phyloP scores from a whole-genome alignment of 192 early-diverging fungal genomes.

The Funneliformis mosseae region DNA sequence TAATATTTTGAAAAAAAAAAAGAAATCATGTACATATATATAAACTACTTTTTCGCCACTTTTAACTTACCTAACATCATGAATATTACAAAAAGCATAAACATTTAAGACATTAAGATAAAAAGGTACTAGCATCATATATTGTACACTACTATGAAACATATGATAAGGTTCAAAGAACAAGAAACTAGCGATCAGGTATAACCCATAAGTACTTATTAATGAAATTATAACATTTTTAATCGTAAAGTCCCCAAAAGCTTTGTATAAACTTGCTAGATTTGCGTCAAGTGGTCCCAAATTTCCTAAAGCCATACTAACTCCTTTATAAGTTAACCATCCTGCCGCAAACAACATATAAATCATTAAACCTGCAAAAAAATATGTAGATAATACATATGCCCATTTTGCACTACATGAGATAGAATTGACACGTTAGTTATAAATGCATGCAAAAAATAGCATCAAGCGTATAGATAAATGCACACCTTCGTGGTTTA shows the following conservation, averaged over 20 bases:
- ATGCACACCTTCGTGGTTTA: conserved; percentile 78
- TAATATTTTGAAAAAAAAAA: neutral
- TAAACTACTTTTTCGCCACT: too few species aligned
- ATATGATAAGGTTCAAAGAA: conserved; percentile 81
- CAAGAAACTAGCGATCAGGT: conserved; percentile 67
- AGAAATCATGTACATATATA: neutral
- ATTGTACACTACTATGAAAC: conserved; percentile 73
- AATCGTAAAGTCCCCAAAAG: conserved; percentile 58
- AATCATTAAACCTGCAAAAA: conserved; percentile 53
- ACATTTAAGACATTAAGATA: conserved; percentile 73
- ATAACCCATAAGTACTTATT: conserved; percentile 74
- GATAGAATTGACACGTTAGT: conserved; percentile 31
- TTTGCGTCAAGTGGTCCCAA: conserved; percentile 14
- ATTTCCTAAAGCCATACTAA: conserved; percentile 25
- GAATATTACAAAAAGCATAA: conserved; percentile 63
- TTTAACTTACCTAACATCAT: conserved; percentile 54
- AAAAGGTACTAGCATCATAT: conserved; percentile 73
- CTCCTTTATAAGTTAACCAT: conserved; percentile 51
- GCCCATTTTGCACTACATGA: conserved; percentile 53
- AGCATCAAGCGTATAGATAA: neutral
- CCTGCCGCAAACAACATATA: conserved; percentile 59
- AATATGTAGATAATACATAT: conserved; percentile 49
- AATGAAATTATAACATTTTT: conserved; percentile 64
- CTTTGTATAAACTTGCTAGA: neutral
- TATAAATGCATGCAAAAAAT: conserved; percentile 43